Evolutionary conservation across 371 early-diverging fungal genomes (phyloP).

Genomic region (Globomyces sp.): DNA sequence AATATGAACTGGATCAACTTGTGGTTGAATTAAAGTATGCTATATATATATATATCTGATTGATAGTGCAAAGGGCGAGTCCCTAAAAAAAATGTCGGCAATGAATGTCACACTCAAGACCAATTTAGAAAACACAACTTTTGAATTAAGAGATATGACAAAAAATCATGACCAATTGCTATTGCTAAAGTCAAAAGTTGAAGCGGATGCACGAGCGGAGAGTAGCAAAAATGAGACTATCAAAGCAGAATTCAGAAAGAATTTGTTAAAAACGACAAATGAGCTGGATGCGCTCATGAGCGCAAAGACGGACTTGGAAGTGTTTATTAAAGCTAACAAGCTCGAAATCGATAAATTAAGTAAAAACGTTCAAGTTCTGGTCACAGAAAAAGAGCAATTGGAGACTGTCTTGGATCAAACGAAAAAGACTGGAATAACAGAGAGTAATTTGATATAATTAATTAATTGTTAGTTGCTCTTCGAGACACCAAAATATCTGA

Average conservation of each 20-base stretch:
- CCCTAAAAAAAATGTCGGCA: conserved; percentile 33
- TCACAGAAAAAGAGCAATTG: neutral
- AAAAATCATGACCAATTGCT: conserved; percentile 20
- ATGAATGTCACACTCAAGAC: conserved; percentile 30
- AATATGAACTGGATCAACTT: conserved; percentile 49
- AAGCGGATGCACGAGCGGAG: conserved; percentile 31
- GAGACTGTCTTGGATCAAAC: neutral
- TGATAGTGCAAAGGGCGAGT: conserved; percentile 33
- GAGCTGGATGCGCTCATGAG: conserved; percentile 25
- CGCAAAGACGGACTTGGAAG: conserved; percentile 35
- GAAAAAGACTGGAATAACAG: conserved; percentile 25
- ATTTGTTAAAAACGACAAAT: conserved; percentile 23
- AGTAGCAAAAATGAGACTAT: conserved; percentile 26
- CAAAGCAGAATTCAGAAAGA: conserved; percentile 32
- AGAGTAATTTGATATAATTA: conserved; percentile 17
- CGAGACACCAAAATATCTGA: conserved; percentile 40
- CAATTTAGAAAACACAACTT: conserved; percentile 30
- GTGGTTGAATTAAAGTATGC: conserved; percentile 37
- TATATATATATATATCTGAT: too few species aligned
- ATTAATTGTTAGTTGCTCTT: neutral
- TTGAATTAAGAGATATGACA: conserved; percentile 28
- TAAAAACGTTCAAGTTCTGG: neutral
- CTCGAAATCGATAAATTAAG: conserved; percentile 35
- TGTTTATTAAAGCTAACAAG: conserved; percentile 21
- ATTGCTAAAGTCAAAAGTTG: conserved; percentile 28